Evolutionary conservation across 345 rosid species (phyloP).

Genomic region (Hevea brasiliensis): DNA sequence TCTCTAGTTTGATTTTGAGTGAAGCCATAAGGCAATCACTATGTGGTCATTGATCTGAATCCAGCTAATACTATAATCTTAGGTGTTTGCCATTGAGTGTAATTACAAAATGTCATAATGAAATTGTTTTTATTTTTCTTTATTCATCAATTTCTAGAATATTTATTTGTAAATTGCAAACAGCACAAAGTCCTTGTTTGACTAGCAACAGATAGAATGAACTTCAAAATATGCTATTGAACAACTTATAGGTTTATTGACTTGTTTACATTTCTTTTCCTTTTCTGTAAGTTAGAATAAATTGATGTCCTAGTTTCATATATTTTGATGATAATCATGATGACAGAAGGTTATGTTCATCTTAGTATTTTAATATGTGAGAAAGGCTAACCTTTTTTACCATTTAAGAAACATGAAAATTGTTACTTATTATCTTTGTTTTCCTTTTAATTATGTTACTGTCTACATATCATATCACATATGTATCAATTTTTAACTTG

Average conservation of each 20-base stretch:
- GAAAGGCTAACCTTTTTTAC: neutral
- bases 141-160: neutral
- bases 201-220: neutral
- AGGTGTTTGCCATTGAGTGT: neutral
- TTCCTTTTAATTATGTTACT: neutral
- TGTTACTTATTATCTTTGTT: neutral
- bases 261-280: neutral
- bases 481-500: neutral
- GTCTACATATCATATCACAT: too few relatives aligned
- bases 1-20: neutral
- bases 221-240: neutral
- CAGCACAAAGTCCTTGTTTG: neutral
- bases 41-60: neutral
- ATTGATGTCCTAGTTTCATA: neutral
- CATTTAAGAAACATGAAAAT: neutral
- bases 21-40: neutral
- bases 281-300: neutral
- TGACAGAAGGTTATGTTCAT: neutral
- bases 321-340: neutral
- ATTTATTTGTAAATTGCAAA: neutral
- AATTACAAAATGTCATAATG: neutral
- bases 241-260: neutral
- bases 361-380: neutral
- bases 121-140: neutral
- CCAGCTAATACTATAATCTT: neutral